Conservation (phyloP, 2,329 filamentous ascomycete species). For the Colletotrichum caudatum region DNA sequence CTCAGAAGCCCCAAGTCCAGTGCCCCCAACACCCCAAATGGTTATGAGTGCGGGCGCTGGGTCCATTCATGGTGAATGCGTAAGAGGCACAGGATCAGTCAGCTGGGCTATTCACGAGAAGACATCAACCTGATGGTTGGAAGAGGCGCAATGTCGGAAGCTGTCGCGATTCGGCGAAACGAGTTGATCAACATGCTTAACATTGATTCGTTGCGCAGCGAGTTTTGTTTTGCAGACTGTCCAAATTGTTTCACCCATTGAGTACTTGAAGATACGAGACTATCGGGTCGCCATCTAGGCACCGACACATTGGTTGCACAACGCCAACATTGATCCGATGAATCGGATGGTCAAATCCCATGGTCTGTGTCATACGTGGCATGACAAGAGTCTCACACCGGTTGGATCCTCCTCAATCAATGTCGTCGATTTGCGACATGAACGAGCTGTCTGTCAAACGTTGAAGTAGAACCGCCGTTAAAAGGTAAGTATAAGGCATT, state of each 20-base stretch:
- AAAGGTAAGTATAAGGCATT: not conserved
- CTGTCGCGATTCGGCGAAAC: no score
- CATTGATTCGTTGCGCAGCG: not conserved
- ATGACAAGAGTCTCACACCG: no score
- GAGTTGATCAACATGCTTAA: not conserved
- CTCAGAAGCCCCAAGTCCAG: not conserved
- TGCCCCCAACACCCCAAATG: not conserved
- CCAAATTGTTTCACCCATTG: not conserved
- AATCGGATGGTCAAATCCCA: no score
- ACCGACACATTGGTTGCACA: not conserved
- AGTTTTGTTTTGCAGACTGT: accelerated
- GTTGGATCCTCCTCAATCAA: not conserved
- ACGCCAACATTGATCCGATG: not conserved
- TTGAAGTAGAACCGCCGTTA: not conserved
- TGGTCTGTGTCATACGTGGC: not conserved
- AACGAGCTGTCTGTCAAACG: not conserved
- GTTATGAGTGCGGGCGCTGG: not conserved
- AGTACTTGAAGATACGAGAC: no score
- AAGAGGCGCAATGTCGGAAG: no score
- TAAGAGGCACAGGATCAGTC: not conserved
- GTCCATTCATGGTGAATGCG: no score
- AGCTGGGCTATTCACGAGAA: not conserved
- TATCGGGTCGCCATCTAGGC: not conserved
- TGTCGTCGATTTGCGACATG: not conserved
- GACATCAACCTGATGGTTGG: no score